A percentile compares a stretch with the other conserved stretches of the same genome.
phyloP scores from a whole-genome alignment of 179 eudicot genomes.

The Heliamphora pulchella region DNA sequence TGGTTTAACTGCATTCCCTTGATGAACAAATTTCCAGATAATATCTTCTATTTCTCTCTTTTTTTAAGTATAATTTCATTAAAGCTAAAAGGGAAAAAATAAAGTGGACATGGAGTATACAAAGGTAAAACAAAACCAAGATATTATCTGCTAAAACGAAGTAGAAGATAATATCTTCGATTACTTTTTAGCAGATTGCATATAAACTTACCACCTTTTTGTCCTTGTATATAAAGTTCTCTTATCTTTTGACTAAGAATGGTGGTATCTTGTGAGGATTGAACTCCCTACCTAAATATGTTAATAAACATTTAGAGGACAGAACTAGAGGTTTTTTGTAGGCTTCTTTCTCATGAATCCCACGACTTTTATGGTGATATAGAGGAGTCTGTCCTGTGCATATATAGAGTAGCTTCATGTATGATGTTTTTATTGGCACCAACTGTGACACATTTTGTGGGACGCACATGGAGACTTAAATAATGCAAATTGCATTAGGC shows the following conservation, averaged over 20 bases:
- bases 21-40: not conserved
- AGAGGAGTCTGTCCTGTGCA: not conserved
- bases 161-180: not conserved
- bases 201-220: not conserved
- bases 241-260: not conserved
- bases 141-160: no score
- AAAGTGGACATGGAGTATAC: no score
- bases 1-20: slow-evolving; percentile 6
- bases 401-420: not conserved
- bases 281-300: not conserved
- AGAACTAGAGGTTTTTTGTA: not conserved
- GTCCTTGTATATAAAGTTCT: not conserved
- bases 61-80: no score
- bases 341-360: not conserved
- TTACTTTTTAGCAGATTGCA: slow-evolving; percentile 2
- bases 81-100: no score
- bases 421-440: not conserved
- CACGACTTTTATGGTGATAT: not conserved
- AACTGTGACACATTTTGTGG: not conserved
- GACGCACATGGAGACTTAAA: not conserved
- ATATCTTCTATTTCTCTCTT: not conserved
- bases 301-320: not conserved
- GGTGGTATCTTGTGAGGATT: not conserved
- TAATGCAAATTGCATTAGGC: not conserved
- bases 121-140: no score